These are phyloP conservation scores for Graphiopsis chlorocephala DNA, from an alignment of 2,329 filamentous ascomycete species.

Conservation along the genomic window DNA sequence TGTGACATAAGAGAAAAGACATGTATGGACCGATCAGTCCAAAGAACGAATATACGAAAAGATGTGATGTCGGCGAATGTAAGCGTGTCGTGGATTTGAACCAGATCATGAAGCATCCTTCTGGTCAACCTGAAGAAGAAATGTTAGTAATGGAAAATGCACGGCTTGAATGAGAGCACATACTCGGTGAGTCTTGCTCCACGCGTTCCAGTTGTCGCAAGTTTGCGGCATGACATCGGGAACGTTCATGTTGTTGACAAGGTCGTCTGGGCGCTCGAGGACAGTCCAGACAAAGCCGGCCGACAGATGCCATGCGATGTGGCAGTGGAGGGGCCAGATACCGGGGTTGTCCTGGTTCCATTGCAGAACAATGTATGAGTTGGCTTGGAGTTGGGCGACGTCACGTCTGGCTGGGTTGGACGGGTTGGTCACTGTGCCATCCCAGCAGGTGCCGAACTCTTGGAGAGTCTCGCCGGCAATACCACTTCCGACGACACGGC, in stretches of 20 bases:
- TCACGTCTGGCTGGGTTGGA: slow-evolving; percentile 41
- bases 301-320: slow-evolving; percentile 29
- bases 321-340: slow-evolving; percentile 33
- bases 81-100: background rate
- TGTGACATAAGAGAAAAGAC: background rate
- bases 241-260: slow-evolving; percentile 38
- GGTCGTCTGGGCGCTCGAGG: slow-evolving; percentile 21
- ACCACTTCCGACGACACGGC: slow-evolving; percentile 4
- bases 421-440: slow-evolving; percentile 38
- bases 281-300: slow-evolving; percentile 28
- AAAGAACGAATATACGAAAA: background rate
- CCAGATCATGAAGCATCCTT: slow-evolving; percentile 41
- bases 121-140: slow-evolving; percentile 39
- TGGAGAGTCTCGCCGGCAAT: slow-evolving; percentile 8
- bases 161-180: background rate
- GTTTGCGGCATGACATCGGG: slow-evolving; percentile 45
- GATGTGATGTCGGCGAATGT: background rate
- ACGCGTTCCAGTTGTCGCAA: slow-evolving; percentile 52
- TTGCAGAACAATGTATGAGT: slow-evolving; percentile 36
- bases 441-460: slow-evolving; percentile 31
- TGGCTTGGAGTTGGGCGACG: slow-evolving; percentile 31
- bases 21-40: background rate
- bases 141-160: background rate
- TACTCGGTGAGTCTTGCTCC: slow-evolving; percentile 44
- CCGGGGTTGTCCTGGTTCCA: slow-evolving; percentile 37